Conservation (phyloP, 106 monocot species). For the Platanthera guangdongensis region DNA sequence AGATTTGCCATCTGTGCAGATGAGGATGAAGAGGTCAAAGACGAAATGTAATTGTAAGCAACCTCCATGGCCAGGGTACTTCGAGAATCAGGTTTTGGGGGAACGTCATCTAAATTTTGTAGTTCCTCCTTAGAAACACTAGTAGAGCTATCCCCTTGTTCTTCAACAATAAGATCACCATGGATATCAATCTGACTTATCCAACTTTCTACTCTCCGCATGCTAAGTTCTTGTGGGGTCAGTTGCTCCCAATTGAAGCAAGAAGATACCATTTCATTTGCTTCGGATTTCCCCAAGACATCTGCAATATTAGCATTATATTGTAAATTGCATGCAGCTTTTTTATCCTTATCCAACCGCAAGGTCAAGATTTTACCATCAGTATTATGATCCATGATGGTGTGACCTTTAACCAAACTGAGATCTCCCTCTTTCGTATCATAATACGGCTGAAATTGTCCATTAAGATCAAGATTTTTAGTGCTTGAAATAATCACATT, state of each 20-base stretch:
- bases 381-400: neutral
- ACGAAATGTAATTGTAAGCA: conserved; percentile 50
- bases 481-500: conserved; percentile 1
- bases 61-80: conserved; percentile 43
- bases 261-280: conserved; percentile 5
- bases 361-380: conserved; percentile 1
- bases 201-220: conserved; percentile 65
- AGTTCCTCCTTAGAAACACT: conserved; percentile 11
- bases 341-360: conserved; percentile 9
- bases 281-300: conserved; percentile 6
- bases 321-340: conserved; percentile 1
- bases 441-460: neutral
- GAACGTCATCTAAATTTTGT: conserved; percentile 14
- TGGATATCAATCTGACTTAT: conserved; percentile 60
- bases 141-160: conserved; percentile 31
- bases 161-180: conserved; percentile 26
- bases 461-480: conserved; percentile 13
- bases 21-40: conserved; percentile 35
- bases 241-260: conserved; percentile 17
- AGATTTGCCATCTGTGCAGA: conserved; percentile 57
- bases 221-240: conserved; percentile 24
- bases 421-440: neutral
- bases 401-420: conserved; percentile 2
- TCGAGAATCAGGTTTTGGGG: conserved; percentile 25
- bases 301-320: neutral